phyloP scores from a whole-genome alignment of 805 yeast genomes.

The Suhomyces xylopsoci region DNA sequence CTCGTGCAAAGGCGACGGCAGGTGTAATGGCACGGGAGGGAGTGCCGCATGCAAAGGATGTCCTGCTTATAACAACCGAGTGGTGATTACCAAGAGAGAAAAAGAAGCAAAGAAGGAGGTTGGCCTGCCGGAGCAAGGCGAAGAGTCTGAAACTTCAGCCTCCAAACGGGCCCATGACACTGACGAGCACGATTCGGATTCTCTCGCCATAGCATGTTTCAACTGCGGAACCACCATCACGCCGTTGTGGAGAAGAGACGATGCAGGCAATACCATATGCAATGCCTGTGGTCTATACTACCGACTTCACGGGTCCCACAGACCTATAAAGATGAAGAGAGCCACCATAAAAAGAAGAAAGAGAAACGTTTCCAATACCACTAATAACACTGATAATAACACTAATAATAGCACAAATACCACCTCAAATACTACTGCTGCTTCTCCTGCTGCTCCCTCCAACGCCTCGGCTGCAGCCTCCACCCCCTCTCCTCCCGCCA shows the following conservation, averaged over 20 bases:
- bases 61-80: slow-evolving; percentile 77
- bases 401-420: no score
- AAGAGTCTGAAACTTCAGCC: no score
- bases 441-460: background rate
- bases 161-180: no score
- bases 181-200: slow-evolving; percentile 28
- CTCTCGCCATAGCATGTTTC: slow-evolving; percentile 70
- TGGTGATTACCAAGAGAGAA: slow-evolving; percentile 35
- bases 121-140: background rate
- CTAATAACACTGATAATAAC: no score
- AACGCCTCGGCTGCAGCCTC: background rate
- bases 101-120: background rate
- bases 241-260: slow-evolving; percentile 85
- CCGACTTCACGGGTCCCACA: slow-evolving; percentile 68
- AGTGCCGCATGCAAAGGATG: slow-evolving; percentile 76
- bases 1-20: slow-evolving; percentile 70
- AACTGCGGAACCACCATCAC: slow-evolving; percentile 85
- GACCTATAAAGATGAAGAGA: slow-evolving; percentile 75
- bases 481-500: background rate
- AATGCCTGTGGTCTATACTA: slow-evolving; percentile 85
- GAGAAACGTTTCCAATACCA: slow-evolving; percentile 29
- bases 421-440: background rate
- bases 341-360: slow-evolving; percentile 72
- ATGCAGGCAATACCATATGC: slow-evolving; percentile 77
- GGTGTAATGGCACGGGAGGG: slow-evolving; percentile 88